phyloP scores from a whole-genome alignment of 148 eudicot genomes.

The Tetragonia tetragonoides region DNA sequence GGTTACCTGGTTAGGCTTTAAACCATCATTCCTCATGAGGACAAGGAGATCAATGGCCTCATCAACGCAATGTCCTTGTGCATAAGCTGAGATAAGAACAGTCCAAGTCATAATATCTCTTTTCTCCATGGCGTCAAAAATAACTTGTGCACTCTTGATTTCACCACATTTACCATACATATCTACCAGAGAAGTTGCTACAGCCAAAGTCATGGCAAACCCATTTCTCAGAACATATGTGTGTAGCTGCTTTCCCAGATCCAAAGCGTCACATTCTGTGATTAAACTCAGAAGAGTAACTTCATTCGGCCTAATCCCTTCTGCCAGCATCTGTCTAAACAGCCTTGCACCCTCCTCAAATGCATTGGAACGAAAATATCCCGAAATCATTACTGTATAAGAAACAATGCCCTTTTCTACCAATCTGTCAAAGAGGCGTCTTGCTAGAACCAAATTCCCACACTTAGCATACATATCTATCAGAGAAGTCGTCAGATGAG shows the following conservation, averaged over 20 bases:
- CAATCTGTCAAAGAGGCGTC: constrained; percentile 38
- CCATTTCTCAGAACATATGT: constrained; percentile 30
- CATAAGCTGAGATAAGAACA: constrained; percentile 32
- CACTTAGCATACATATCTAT: constrained; percentile 60
- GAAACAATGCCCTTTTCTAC: constrained; percentile 43
- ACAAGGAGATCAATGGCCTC: constrained; percentile 27
- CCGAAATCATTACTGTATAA: constrained; percentile 57
- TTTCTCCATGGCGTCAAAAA: constrained; percentile 28
- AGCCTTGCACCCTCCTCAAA: constrained; percentile 37
- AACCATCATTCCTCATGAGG: constrained; percentile 25
- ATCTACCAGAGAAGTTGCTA: constrained; percentile 38
- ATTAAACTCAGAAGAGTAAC: constrained; percentile 51
- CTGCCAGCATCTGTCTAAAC: constrained; percentile 37
- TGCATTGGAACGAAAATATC: constrained; percentile 40
- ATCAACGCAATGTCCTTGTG: constrained; percentile 22
- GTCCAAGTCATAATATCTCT: constrained; percentile 38
- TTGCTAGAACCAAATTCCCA: constrained; percentile 42
- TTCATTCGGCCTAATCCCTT: constrained; percentile 48
- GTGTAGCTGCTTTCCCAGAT: constrained; percentile 44
- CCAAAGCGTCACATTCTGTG: constrained; percentile 54
- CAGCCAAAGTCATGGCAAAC: constrained; percentile 20
- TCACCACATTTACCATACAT: constrained; percentile 40
- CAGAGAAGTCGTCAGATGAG: constrained; percentile 31
- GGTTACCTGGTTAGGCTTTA: constrained; percentile 34
- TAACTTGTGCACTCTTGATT: constrained; percentile 9